Conservation (phyloP, 164 flowering plant species). For the Platanus orientalis region DNA sequence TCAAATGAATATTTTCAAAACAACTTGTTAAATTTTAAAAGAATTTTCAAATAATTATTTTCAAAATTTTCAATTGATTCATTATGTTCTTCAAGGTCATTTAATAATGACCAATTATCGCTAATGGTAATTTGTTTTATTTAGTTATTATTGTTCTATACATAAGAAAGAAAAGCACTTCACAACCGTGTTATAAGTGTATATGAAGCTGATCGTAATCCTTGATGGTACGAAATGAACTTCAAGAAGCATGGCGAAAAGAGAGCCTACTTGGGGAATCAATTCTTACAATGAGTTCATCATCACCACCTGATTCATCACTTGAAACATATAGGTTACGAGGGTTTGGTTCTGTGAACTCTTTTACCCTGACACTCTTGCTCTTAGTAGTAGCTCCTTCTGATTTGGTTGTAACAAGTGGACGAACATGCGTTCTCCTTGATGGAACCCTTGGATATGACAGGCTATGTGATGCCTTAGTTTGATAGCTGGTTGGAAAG, state of each 20-base stretch:
- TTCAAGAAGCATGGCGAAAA: slow-evolving; percentile 37
- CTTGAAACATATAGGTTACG: slow-evolving; percentile 39
- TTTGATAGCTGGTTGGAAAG: slow-evolving; percentile 20
- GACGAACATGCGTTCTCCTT: slow-evolving; percentile 13
- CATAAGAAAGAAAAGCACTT: too few species aligned
- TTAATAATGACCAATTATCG: too few species aligned
- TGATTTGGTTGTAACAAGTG: slow-evolving; percentile 56
- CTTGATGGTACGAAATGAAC: neutral
- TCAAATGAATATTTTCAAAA: too few species aligned
- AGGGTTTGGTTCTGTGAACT: slow-evolving; percentile 5
- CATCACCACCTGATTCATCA: slow-evolving; percentile 72
- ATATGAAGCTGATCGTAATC: neutral
- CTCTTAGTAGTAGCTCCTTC: slow-evolving; percentile 51
- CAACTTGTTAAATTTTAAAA: too few species aligned
- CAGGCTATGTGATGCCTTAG: slow-evolving; percentile 35
- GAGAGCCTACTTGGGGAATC: slow-evolving; percentile 88
- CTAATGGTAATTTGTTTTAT: too few species aligned
- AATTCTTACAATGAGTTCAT: slow-evolving; percentile 65
- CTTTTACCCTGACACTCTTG: slow-evolving; percentile 26
- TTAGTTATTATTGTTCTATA: too few species aligned
- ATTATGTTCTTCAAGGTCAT: too few species aligned
- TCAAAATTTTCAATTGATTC: too few species aligned
- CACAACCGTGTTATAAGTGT: neutral
- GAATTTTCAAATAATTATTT: too few species aligned
- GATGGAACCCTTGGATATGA: slow-evolving; percentile 49